These are phyloP conservation scores for Didymosphaeria variabile DNA, from an alignment of 2,329 filamentous ascomycete genomes.

Conservation along the genomic window DNA sequence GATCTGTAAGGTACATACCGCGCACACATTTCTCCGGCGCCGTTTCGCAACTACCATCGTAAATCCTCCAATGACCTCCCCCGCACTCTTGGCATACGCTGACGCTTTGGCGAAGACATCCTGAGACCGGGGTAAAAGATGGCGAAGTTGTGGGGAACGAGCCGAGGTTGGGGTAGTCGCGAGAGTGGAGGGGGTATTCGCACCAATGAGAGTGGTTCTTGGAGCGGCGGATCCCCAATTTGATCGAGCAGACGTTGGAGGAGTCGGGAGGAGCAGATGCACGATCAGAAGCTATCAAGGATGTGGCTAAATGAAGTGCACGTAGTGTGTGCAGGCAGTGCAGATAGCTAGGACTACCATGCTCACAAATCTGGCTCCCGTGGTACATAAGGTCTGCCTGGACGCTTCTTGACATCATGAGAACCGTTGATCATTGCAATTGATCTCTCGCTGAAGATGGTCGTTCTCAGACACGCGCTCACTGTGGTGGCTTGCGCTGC, in stretches of 20 bases:
- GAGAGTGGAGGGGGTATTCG: background rate
- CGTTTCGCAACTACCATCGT: background rate
- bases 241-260: background rate
- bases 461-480: slow-evolving; percentile 2
- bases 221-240: background rate
- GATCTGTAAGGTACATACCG: slow-evolving; percentile 8
- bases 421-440: slow-evolving; percentile 2
- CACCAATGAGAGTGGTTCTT: background rate
- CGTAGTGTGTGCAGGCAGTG: background rate
- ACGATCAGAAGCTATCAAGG: background rate
- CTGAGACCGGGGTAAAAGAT: background rate
- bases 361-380: background rate
- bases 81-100: slow-evolving; percentile 8
- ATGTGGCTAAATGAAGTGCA: slow-evolving; percentile 6
- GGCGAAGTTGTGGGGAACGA: background rate
- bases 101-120: background rate
- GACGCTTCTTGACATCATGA: background rate
- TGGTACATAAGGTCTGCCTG: slow-evolving; percentile 3
- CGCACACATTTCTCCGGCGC: slow-evolving; percentile 5
- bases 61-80: slow-evolving; percentile 3
- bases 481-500: slow-evolving; percentile 32
- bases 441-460: slow-evolving; percentile 11
- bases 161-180: background rate
- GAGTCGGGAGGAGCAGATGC: background rate
- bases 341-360: background rate